Evolutionary conservation across 768 basidiomycete genomes (phyloP), one percentile per base, ranked within the genome.

Genomic region (Pulveroboletus sp.): DNA sequence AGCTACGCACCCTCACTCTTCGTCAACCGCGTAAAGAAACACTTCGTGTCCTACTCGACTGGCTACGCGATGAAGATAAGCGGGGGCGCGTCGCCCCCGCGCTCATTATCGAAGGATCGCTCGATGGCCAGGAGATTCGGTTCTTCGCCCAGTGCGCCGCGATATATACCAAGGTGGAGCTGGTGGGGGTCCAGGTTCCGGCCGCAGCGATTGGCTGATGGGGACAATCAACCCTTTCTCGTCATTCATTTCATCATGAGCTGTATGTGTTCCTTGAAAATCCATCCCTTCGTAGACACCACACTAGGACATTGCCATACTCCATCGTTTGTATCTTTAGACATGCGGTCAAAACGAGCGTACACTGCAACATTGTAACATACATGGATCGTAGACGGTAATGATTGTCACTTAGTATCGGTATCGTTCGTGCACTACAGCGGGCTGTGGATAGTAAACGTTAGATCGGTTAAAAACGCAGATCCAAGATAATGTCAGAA

Each of bases 401-500:
- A n/a, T n/a, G n/a, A n/a, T n/a, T n/a, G n/a, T n/a, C n/a, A n/a
- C n/a, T n/a, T n/a, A n/a, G n/a, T n/a, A n/a, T n/a, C n/a, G n/a
- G n/a, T n/a, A n/a, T n/a, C n/a, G n/a, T n/a, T n/a, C n/a, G n/a
- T n/a, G n/a, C n/a, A n/a, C n/a, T n/a, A 16, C 19, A 22, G n/a
- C 19, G 7, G 12, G 16, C 47, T 52, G 39, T 22, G 16, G 1
- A 13, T 11, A 13, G 16, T 17, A 16, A 34, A 38, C 23, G 27
- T 51, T 32, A 53, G 32, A 12, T 30, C 14, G 10, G 26, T 12
- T 17, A 26, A 17, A 10, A 24, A 20, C 31, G 6, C 1, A 10
- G 4, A 5, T 23, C 32, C 24, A 13, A 30, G 14, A 39, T 31
- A 32, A 43, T 27, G 44, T 78, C 76, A 77, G 76, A 55, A 54